Base-by-base conservation (phyloP, 2,329 filamentous ascomycete genomes). In the Pseudogymnoascus sp. region DNA sequence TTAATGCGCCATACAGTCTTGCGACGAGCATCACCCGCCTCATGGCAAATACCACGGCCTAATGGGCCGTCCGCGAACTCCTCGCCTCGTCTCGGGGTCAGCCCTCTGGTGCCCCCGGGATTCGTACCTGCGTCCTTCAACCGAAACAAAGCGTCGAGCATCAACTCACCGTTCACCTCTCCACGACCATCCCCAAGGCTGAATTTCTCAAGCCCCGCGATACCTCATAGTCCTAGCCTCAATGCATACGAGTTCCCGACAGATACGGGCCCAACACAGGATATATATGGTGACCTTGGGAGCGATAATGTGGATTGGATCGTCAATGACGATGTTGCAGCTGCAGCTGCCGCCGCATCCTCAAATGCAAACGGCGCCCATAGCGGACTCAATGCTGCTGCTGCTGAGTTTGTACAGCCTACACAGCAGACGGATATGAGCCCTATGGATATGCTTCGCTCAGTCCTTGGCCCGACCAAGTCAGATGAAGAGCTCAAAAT, bases 241-340 rank as follows among this genome's bases (percentile, higher is more conserved):
- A 97, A 96, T 76, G 91, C 92, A 60, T 99, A 97, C 76, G 91
- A 96, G 74, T 97, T 97, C 75, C 83, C 85, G 57, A 93, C 85
- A 70, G 91, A 96, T 69, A 82, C 86, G 18, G 90, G 86, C 57
- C 88, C 90, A 6, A 85, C 89, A 16, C 86, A 87, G 47, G 92
- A 97, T 70, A 89, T 90, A 63, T 93, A 95, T 71, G 91, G 91
- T 61, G 91, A 97, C 69, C 88, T 91, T 70, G 92, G 93, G 67
- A 90, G 88, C 65, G 93, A 97, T 73, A 96, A 94, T 68, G 91
- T 99, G 59, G 93, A 97, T 74, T 97, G 93, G 94, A 81, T 97
- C 50, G 90, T 97, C 60, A 87, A 83, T 67, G 94, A 94, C 72
- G 92, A 96, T 73, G 88, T 90, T 69, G 85, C 84, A 60, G 89